phyloP scores from a whole-genome alignment of 768 basidiomycete species.

The Amanita inopinata region DNA sequence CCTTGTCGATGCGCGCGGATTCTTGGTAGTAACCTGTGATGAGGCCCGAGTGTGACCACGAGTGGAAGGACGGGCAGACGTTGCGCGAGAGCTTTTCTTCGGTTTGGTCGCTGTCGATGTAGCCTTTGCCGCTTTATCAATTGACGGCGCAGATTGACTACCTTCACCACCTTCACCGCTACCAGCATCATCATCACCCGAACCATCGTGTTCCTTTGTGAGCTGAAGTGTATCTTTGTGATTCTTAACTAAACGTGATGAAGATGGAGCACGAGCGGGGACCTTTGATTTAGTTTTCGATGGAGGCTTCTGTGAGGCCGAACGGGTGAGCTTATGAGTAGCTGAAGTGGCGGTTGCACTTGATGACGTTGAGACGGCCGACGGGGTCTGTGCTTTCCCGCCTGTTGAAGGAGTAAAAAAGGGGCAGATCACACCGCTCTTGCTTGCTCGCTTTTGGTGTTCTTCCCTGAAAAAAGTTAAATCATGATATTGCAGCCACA shows the following conservation, averaged over 20 bases:
- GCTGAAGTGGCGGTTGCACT: not conserved
- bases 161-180: not conserved
- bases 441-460: conserved; percentile 57
- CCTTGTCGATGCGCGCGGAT: not conserved
- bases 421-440: conserved; percentile 32
- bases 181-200: not conserved
- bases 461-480: conserved; percentile 42
- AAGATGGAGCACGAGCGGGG: too few species aligned
- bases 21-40: conserved; percentile 12
- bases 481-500: not conserved
- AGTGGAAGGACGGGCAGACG: conserved; percentile 8
- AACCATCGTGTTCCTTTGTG: not conserved
- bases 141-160: not conserved
- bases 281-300: conserved; percentile 20
- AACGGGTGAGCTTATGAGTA: conserved; percentile 18
- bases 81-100: conserved; percentile 5
- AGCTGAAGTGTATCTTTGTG: not conserved
- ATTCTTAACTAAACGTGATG: not conserved
- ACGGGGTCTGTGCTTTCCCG: conserved; percentile 8
- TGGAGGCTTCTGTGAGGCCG: conserved; percentile 19
- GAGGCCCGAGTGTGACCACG: not conserved
- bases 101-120: not conserved
- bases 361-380: not conserved
- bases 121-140: not conserved
- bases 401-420: conserved; percentile 25